These are phyloP conservation scores for Mycena olivaceomarginata DNA, from an alignment of 768 basidiomycete species.

Conservation along the genomic window DNA sequence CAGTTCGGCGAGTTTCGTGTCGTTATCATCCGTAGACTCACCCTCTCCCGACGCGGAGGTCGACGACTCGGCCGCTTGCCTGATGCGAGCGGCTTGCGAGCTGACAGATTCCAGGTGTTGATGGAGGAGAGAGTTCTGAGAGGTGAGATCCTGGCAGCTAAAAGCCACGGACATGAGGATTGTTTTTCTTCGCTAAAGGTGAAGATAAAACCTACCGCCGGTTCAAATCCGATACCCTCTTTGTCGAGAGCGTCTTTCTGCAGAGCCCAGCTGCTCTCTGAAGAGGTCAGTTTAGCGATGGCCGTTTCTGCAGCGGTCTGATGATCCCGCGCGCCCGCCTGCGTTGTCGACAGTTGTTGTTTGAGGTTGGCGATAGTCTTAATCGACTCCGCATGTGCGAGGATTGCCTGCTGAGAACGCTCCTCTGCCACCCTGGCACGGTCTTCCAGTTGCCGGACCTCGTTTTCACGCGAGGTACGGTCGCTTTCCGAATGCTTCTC, in stretches of 20 bases:
- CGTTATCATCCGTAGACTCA: constrained; percentile 69
- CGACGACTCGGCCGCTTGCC: constrained; percentile 78
- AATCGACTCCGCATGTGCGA: constrained; percentile 91
- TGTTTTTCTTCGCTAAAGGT: not conserved
- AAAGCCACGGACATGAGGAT: not conserved
- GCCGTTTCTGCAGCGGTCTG: constrained; percentile 83
- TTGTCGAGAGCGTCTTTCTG: constrained; percentile 88
- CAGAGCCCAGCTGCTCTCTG: constrained; percentile 87
- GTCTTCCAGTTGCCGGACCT: constrained; percentile 80
- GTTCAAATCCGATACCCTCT: constrained; percentile 83
- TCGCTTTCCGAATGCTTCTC: constrained; percentile 82
- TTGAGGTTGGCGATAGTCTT: constrained; percentile 81
- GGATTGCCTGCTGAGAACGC: constrained; percentile 86
- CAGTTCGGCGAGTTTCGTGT: constrained; percentile 82
- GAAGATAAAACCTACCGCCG: constrained; percentile 69
- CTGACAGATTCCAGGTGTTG: constrained; percentile 91
- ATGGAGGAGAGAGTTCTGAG: constrained; percentile 87
- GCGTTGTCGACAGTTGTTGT: constrained; percentile 73
- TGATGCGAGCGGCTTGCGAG: constrained; percentile 88
- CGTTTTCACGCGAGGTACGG: constrained; percentile 77
- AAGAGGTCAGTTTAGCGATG: constrained; percentile 79
- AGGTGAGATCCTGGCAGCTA: constrained; percentile 83
- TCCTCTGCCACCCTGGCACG: constrained; percentile 89
- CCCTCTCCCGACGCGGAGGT: constrained; percentile 62
- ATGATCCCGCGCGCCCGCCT: constrained; percentile 74